Evolutionary conservation across 2,329 filamentous ascomycete species (phyloP).

Genomic region (Cladosporium phlei): DNA sequence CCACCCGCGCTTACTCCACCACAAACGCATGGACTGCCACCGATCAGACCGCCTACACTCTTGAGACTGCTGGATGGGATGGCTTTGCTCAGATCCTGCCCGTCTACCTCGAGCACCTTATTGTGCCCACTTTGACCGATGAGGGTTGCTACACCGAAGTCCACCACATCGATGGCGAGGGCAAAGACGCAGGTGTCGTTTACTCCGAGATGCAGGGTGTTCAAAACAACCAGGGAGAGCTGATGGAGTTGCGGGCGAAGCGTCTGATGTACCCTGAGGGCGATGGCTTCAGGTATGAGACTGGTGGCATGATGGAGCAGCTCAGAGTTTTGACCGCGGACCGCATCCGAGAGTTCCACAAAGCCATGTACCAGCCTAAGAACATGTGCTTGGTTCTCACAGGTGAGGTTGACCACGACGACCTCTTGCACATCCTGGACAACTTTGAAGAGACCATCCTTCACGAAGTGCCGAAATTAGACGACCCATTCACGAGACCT

Average conservation of each 20-base stretch:
- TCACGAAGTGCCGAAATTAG: conserved; percentile 69
- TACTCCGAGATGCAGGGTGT: conserved; percentile 99
- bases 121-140: conserved; percentile 87
- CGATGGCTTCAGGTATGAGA: conserved; percentile 93
- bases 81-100: conserved; percentile 92
- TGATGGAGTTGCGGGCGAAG: conserved; percentile 81
- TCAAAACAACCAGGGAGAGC: conserved; percentile 75
- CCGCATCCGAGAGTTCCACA: conserved; percentile 89
- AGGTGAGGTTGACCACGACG: conserved; percentile 80
- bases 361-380: conserved; percentile 95
- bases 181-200: conserved; percentile 81
- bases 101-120: conserved; percentile 89
- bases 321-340: conserved; percentile 80
- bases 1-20: conserved; percentile 83
- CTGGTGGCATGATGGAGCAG: conserved; percentile 93
- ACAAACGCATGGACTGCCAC: conserved; percentile 98
- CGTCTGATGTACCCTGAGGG: conserved; percentile 81
- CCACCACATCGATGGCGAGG: conserved; percentile 87
- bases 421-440: conserved; percentile 77
- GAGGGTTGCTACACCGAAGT: conserved; percentile 93
- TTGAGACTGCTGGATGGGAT: conserved; percentile 94
- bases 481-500: conserved; percentile 74
- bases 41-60: conserved; percentile 92
- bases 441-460: conserved; percentile 83
- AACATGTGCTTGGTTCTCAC: conserved; percentile 88